These are phyloP conservation scores for Amoeboradix gromovi DNA, from an alignment of 371 early-diverging fungal genomes.

Conservation along the genomic window DNA sequence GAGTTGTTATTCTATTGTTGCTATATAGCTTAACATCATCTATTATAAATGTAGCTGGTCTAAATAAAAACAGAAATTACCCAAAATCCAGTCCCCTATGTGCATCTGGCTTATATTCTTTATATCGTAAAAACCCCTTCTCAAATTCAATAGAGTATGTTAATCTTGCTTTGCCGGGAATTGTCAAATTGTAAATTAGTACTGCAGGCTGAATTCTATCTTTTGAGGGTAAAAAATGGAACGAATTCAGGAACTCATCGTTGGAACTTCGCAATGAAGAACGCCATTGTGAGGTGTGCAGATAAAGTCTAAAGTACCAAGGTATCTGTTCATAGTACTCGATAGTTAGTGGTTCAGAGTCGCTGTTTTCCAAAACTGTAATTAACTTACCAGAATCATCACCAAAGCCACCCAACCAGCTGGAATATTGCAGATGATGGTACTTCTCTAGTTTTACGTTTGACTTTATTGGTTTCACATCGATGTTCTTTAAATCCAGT, in stretches of 20 bases:
- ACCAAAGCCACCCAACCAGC: constrained; percentile 1
- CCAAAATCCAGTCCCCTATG: constrained; percentile 79
- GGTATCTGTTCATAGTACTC: constrained; percentile 47
- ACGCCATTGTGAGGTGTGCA: constrained; percentile 34
- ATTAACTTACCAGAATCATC: background rate
- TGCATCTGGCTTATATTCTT: constrained; percentile 83
- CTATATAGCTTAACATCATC: constrained; percentile 4
- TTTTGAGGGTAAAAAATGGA: constrained; percentile 36
- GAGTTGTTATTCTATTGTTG: constrained; percentile 9
- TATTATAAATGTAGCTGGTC: constrained; percentile 9
- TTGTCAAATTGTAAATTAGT: constrained; percentile 7
- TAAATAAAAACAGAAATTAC: constrained; percentile 3
- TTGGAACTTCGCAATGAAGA: background rate
- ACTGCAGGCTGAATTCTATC: constrained; percentile 48
- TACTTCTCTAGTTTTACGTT: background rate
- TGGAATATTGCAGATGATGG: background rate
- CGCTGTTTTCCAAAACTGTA: background rate
- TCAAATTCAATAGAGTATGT: constrained; percentile 44
- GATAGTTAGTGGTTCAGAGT: constrained; percentile 13
- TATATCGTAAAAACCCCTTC: constrained; percentile 60
- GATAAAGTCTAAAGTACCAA: constrained; percentile 62
- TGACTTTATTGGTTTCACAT: background rate
- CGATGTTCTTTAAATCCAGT: background rate
- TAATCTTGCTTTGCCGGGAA: constrained; percentile 21
- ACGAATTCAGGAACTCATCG: constrained; percentile 10